Percentiles rank a stretch among this genome's conserved stretches.
These are phyloP conservation scores for Apiotrichum gamsii DNA, from an alignment of 1,284 basidiomycete species.

Conservation along the genomic window DNA sequence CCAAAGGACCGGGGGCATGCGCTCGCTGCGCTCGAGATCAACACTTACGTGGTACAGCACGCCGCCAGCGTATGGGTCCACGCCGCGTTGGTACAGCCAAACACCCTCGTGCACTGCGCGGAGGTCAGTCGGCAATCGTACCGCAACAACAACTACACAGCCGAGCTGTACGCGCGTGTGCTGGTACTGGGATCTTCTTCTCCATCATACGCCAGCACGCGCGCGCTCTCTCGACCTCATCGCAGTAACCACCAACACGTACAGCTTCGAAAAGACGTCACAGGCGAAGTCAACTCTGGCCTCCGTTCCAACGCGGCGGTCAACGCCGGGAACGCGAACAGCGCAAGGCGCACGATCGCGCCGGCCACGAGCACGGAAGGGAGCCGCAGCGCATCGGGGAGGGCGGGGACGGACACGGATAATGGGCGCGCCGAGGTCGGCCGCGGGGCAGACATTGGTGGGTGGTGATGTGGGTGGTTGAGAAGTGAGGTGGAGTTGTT, in stretches of 20 bases:
- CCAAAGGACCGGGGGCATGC: too few species aligned
- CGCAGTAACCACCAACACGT: constrained; percentile 4
- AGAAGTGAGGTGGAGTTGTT: too few species aligned
- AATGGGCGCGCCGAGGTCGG: too few species aligned
- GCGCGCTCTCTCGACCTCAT: too few species aligned
- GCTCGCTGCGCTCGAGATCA: neutral
- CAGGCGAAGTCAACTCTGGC: constrained; percentile 71
- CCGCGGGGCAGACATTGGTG: too few species aligned
- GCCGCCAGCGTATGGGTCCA: constrained; percentile 79
- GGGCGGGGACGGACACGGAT: too few species aligned
- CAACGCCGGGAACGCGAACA: constrained; percentile 19
- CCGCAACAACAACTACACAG: too few species aligned
- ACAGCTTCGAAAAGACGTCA: constrained; percentile 60
- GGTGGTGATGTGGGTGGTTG: too few species aligned
- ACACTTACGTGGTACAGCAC: constrained; percentile 69
- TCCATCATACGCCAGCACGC: too few species aligned
- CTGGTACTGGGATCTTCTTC: too few species aligned
- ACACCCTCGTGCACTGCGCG: constrained; percentile 75
- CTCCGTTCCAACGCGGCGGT: constrained; percentile 42
- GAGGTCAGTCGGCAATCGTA: neutral
- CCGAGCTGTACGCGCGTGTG: neutral
- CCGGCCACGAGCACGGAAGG: neutral
- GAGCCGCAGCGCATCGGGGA: too few species aligned
- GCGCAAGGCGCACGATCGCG: constrained; percentile 30
- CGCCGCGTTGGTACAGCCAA: constrained; percentile 62